Base-by-base conservation (phyloP, 805 yeast genomes). In the Yueomyces sp. region DNA sequence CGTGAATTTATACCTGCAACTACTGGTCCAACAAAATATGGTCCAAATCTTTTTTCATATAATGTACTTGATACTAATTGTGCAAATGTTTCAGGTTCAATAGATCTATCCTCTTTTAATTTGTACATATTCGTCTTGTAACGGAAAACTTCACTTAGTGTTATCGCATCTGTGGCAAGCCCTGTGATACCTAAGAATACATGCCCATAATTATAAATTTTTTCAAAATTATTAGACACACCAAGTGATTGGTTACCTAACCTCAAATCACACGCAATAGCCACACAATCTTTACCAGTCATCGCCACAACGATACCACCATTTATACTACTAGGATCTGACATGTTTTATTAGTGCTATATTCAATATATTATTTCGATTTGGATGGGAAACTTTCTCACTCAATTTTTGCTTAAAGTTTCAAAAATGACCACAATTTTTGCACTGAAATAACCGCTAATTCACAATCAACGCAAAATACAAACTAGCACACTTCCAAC, bases 261-360 rank as follows among this genome's bases (percentile, higher is more conserved):
- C 57, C 97, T 80, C 59, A 92, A 70, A 66, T 92, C 99, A 55
- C 92, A 81, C 3, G 96, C 99, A 56, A 92, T 87, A 31, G 97
- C 98, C 44, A 92, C 88, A 71, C 99, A 92, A 54, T 87, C 96
- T 60, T 94, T 88, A 56, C 99, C 99, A 28, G 81, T 81, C 99
- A 92, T 92, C 51, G 98, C 98, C 33, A 94, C 94, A 42, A 95
- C 95, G 50, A 95, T 75, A 66, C 99, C 98, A 67, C 96, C 86
- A 60, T 81, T 81, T 52, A 81, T 72, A 39, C 86, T 77, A 62
- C 85, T 78, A 57, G 87, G 87, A 65, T 81, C 87, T 39, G 85
- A 79, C 86, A 80, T 78, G 27, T 19, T 19, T 19, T 19, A 19
- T 19, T 19, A 19, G 19, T 19, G 19, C 19, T 19, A 19, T 19